Evolutionary conservation across 2,329 filamentous ascomycete genomes (phyloP), one percentile per base, ranked within the genome.

Genomic region (Orbilia javanica): DNA sequence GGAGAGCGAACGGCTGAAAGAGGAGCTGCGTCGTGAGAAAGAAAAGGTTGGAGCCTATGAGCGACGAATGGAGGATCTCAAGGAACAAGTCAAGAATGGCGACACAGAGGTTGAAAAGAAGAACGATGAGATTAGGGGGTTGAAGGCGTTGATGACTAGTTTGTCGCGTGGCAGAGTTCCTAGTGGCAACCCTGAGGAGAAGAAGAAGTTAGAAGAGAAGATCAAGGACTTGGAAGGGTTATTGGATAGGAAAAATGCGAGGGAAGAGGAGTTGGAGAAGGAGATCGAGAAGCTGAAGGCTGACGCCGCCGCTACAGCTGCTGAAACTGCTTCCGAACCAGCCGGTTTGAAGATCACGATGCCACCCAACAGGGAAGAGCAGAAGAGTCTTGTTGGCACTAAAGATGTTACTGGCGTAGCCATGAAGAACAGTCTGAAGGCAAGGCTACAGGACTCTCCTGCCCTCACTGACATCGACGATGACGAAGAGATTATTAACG

Each of bases 71-170:
- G 39, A 81, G 82, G 20, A 84, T 82, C 44, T 83, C 63, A 72
- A 74, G 73, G 42, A 71, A 36, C n/a, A 50, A 79, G 84, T 75
- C 83, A 83, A 44, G 60, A 80, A 68, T 81, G 84, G 11, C 67
- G 81, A 39, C 18, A 79, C 76, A 11, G 94, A 97, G 80, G 85
- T 98, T 31, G 94, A 96, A 83, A 92, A 97, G 83, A 96, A 96
- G 83, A 95, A 99, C 82, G 96, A 99, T 82, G 96, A 99, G 86
- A 98, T 99, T 82, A 89, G 95, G 79, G 96, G 96, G 55, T 88
- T 99, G 80, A 99, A 98, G 85, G 95, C 96, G 50, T 98, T 99
- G 83, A 98, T 99, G 78, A 95, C 98, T 85, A 97, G 93, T 18
- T 87, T 99, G 42, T 97, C 94, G 83, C 89, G 93, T 79, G 93